Evolutionary conservation across 2,329 filamentous ascomycete species (phyloP).

Genomic region (Sporothrix mexicana): DNA sequence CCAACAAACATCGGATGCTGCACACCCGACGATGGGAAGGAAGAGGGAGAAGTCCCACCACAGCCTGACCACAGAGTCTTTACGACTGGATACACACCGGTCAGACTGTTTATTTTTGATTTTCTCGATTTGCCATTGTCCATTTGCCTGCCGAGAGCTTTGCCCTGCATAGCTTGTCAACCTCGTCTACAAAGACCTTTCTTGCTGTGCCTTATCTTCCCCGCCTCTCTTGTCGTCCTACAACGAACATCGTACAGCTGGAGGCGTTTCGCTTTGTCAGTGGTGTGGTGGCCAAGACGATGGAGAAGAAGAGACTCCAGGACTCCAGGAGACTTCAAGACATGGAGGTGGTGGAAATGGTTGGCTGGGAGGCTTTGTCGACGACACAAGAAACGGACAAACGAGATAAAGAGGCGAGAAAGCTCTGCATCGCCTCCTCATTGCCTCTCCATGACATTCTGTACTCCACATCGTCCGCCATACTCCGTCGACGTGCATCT

Average conservation of each 20-base stretch:
- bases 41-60: neutral
- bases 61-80: neutral
- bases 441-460: neutral
- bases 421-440: slow-evolving; percentile 23
- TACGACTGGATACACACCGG: neutral
- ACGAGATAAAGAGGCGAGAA: neutral
- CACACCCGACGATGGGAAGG: neutral
- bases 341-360: neutral
- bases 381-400: neutral
- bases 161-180: neutral
- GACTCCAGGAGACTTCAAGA: neutral
- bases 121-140: neutral
- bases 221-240: slow-evolving; percentile 7
- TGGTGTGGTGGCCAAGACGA: neutral
- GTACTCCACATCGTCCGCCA: neutral
- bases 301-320: neutral
- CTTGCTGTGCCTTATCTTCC: slow-evolving; percentile 11
- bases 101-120: neutral
- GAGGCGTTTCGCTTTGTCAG: neutral
- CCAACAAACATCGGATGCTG: slow-evolving; percentile 4
- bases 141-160: slow-evolving; percentile 14
- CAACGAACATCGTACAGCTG: neutral
- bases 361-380: neutral
- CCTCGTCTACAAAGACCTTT: neutral
- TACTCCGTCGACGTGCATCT: slow-evolving; percentile 1